phyloP scores from a whole-genome alignment of 2,329 filamentous ascomycete genomes.

The Phyllosticta paracitricarpa region DNA sequence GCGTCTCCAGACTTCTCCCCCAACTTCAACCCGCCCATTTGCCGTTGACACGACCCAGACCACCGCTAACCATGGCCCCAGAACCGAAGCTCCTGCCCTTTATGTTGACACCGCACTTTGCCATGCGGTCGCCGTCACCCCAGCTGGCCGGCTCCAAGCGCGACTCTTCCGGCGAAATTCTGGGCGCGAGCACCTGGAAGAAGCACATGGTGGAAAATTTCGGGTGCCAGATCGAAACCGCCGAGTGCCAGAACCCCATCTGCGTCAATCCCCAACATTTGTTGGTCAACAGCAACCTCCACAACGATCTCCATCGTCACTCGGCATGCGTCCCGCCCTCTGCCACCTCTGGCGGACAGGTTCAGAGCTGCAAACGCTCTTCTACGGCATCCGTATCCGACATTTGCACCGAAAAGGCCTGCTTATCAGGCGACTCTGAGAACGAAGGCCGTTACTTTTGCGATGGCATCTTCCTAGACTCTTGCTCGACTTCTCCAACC shows the following conservation, averaged over 20 bases:
- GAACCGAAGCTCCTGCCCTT: conserved; percentile 3
- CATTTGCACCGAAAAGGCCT: conserved; percentile 6
- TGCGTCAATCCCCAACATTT: conserved; percentile 10
- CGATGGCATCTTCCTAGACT: conserved; percentile 24
- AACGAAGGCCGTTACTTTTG: conserved; percentile 21
- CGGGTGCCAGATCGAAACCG: conserved; percentile 8
- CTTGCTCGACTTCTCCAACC: conserved; percentile 15
- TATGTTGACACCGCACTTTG: neutral
- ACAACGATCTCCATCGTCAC: conserved; percentile 5
- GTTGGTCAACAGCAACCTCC: conserved; percentile 4
- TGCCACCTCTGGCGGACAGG: neutral
- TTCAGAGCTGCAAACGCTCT: neutral
- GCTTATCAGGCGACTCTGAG: neutral
- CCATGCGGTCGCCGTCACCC: conserved; percentile 8
- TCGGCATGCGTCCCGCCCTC: neutral
- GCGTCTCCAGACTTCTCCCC: neutral
- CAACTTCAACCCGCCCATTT: neutral
- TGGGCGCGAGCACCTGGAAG: conserved; percentile 1
- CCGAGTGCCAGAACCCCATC: conserved; percentile 4
- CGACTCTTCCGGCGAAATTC: conserved; percentile 3
- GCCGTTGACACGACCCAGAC: neutral
- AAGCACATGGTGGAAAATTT: conserved; percentile 4
- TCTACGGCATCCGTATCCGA: conserved; percentile 1
- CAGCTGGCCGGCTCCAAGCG: conserved; percentile 10
- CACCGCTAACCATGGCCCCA: conserved; percentile 6